Evolutionary conservation across 768 basidiomycete genomes (phyloP).

Genomic region (Pulveroboletus ravenelii): DNA sequence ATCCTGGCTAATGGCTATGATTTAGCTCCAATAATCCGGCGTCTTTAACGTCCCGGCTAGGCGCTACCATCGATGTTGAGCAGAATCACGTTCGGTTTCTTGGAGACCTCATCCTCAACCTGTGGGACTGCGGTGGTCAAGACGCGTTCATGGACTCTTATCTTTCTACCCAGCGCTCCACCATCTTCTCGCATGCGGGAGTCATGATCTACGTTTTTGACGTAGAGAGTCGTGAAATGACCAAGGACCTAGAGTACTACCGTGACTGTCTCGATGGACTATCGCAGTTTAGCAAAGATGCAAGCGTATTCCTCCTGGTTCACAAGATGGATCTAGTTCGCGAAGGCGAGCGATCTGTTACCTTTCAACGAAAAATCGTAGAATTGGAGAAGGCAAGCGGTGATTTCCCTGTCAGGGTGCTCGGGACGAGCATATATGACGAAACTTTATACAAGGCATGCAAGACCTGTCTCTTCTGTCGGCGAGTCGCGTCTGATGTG

Average conservation of each 20-base stretch:
- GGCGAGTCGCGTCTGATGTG: conserved; percentile 8
- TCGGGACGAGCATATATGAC: conserved; percentile 95
- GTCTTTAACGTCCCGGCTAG: conserved; percentile 82
- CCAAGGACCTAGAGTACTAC: conserved; percentile 88
- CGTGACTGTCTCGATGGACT: conserved; percentile 85
- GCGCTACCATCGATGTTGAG: conserved; percentile 97
- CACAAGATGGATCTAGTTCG: conserved; percentile 98
- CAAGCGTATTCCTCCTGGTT: conserved; percentile 82
- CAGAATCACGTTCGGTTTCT: conserved; percentile 97
- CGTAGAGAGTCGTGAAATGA: conserved; percentile 79
- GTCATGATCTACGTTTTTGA: conserved; percentile 99
- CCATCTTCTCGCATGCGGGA: conserved; percentile 94
- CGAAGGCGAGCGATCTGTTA: conserved; percentile 45
- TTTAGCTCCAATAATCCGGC: conserved; percentile 90
- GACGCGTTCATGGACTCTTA: conserved; percentile 98
- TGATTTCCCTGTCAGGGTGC: conserved; percentile 60
- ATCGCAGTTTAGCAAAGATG: conserved; percentile 71
- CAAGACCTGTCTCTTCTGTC: not conserved
- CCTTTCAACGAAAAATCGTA: conserved; percentile 66
- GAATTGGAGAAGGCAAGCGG: conserved; percentile 71
- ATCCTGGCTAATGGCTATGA: conserved; percentile 6
- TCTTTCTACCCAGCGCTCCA: conserved; percentile 85
- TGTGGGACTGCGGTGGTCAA: conserved; percentile 99
- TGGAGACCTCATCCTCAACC: conserved; percentile 90
- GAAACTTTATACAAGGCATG: conserved; percentile 91